These are phyloP conservation scores for Loxodes magnus DNA, from an alignment of 73 alveolate species.

Conservation along the genomic window DNA sequence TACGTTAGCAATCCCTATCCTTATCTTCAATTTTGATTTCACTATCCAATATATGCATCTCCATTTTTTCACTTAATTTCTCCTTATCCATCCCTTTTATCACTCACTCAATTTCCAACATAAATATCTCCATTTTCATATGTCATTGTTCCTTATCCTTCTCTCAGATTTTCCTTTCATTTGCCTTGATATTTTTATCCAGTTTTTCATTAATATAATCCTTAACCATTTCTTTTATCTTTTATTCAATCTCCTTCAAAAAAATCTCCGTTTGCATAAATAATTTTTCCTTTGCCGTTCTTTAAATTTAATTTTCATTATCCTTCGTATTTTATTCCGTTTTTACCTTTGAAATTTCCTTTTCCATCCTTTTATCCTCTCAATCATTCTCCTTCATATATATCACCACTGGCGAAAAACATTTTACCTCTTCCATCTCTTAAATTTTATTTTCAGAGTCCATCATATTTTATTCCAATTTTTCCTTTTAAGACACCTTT, in stretches of 20 bases:
- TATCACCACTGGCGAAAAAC: constrained; percentile 13
- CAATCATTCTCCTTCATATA: constrained; percentile 16
- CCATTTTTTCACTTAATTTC: not conserved
- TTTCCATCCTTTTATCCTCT: constrained; percentile 5
- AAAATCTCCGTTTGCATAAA: constrained; percentile 6
- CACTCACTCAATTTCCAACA: not conserved
- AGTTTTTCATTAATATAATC: not conserved
- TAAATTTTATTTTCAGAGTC: constrained; percentile 1
- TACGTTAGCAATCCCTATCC: too few relatives aligned
- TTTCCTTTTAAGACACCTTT: not conserved
- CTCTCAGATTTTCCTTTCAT: not conserved
- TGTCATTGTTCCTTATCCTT: not conserved
- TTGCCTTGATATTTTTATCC: not conserved
- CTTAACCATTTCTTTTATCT: constrained; percentile 18
- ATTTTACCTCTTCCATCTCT: constrained; percentile 18
- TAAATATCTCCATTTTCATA: not conserved
- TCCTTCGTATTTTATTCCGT: not conserved
- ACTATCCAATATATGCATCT: too few relatives aligned
- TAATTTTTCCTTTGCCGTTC: constrained; percentile 14
- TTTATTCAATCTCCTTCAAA: constrained; percentile 11
- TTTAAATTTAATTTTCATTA: not conserved
- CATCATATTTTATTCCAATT: constrained; percentile 7
- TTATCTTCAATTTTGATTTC: too few relatives aligned
- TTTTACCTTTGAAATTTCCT: not conserved
- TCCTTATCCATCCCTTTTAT: not conserved